Percentiles rank a stretch among this genome's conserved stretches.
Conservation (phyloP, 805 yeast species). For the Metschnikowia amazonensis region DNA sequence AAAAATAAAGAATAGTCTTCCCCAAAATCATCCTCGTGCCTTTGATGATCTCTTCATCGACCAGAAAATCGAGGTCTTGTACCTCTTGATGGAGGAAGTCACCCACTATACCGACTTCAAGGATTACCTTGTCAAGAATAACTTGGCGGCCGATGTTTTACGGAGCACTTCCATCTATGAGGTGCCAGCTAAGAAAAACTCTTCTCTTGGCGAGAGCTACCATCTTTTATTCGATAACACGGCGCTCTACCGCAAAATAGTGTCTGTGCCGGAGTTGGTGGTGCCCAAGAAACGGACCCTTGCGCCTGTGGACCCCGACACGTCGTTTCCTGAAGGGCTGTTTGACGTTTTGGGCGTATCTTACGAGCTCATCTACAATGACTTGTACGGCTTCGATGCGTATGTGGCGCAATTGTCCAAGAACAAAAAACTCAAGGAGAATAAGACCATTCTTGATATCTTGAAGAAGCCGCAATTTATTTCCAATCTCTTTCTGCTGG, state of each 20-base stretch:
- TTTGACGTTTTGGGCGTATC: slow-evolving; percentile 29
- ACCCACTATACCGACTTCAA: slow-evolving; percentile 46
- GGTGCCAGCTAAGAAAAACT: slow-evolving; percentile 5
- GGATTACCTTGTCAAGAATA: slow-evolving; percentile 41
- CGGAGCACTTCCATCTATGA: slow-evolving; percentile 18
- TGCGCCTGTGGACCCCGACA: slow-evolving; percentile 33
- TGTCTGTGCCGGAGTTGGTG: slow-evolving; percentile 22
- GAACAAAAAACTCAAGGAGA: slow-evolving; percentile 33
- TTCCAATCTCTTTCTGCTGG: slow-evolving; percentile 33
- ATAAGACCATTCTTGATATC: slow-evolving; percentile 20
- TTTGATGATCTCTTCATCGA: slow-evolving; percentile 40
- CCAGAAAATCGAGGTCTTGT: slow-evolving; percentile 50
- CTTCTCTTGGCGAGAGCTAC: slow-evolving; percentile 27
- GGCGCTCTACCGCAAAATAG: slow-evolving; percentile 44
- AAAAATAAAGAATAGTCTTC: no score
- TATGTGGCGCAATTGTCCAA: slow-evolving; percentile 18
- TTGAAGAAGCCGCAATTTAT: slow-evolving; percentile 17
- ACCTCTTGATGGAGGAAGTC: slow-evolving; percentile 40
- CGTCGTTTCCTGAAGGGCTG: slow-evolving; percentile 21
- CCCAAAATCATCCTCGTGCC: neutral
- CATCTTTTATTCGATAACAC: slow-evolving; percentile 46
- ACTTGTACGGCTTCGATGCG: slow-evolving; percentile 28
- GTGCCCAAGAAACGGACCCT: slow-evolving; percentile 36
- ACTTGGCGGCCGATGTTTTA: slow-evolving; percentile 23
- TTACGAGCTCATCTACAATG: slow-evolving; percentile 31